Evolutionary conservation across 352 stramenopile genomes (phyloP), one percentile per base, ranked within the genome.

Genomic region (Globisporangium cystogenes): DNA sequence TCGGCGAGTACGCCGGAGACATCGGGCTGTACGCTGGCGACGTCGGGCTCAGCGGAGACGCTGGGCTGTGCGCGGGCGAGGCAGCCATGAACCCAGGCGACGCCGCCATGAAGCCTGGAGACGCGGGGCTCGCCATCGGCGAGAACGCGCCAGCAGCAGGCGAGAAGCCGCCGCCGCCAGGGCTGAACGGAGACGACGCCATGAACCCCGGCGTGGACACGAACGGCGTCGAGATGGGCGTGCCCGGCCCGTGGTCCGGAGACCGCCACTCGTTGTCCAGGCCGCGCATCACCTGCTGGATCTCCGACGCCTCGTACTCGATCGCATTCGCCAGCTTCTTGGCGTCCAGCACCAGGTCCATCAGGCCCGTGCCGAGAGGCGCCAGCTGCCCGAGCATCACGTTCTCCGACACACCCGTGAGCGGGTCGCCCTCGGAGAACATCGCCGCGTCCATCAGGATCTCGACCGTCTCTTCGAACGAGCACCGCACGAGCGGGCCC

Each of bases 381-480:
- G 95, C 93, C 62, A 99, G 81, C 67, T 99, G 95, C 2, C 96
- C 96, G 62, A 99, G 87, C 95, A 99, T 98, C 51, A 99, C 96
- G 61, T 99, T 99, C 68, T 99, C 96, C 35, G 96, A 99, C 8
- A 99, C 97, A 62, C 97, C 97, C 42, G 96, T 96, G 33, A 99
- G 68, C 40, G 96, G 87, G 71, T 99, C 97, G 55, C 93, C 88
- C 64, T 99, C 96, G 10, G 93, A 93, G 70, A 98, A 99, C 58
- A 98, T 88, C 21, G 97, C 97, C 44, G 97, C 95, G 68, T 99
- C 95, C 90, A 99, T 99, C 23, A 99, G 77, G 78, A 99, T 98
- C 65, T 99, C 97, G 29, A 99, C 96, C 12, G 97, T 99, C 78
- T 99, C 97, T 77, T 99, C 97, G 65, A 99, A 99, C 35, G 96